phyloP scores from a whole-genome alignment of 2,329 filamentous ascomycete genomes.

The Alternaria panax region DNA sequence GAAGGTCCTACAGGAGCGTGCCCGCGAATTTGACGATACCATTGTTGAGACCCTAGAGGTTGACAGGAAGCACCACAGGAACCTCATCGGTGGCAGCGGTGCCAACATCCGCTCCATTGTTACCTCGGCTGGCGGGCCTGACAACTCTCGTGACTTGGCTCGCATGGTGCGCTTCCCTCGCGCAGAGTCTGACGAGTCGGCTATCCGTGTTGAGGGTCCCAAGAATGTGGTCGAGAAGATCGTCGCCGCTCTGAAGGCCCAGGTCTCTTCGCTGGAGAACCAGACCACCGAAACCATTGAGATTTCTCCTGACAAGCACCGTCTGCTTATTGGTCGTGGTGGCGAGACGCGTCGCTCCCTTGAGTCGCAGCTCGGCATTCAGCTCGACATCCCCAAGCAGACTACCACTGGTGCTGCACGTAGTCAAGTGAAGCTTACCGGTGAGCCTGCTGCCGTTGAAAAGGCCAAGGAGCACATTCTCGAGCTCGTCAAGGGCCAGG shows the following conservation, averaged over 20 bases:
- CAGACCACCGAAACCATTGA: conserved; percentile 81
- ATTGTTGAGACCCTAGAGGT: conserved; percentile 83
- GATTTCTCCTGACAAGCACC: conserved; percentile 87
- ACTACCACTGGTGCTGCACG: conserved; percentile 71
- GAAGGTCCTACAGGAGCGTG: conserved; percentile 87
- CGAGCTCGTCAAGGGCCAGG: conserved; percentile 80
- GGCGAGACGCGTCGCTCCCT: conserved; percentile 86
- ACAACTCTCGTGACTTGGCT: conserved; percentile 81
- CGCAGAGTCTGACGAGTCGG: conserved; percentile 79
- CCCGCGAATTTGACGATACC: conserved; percentile 88
- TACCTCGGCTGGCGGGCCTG: conserved; percentile 84
- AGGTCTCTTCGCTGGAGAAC: conserved; percentile 83
- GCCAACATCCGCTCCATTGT: conserved; percentile 87
- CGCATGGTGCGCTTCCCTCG: conserved; percentile 95
- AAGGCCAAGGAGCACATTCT: conserved; percentile 87
- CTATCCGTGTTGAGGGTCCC: conserved; percentile 87
- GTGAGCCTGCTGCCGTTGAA: conserved; percentile 78
- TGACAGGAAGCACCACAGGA: conserved; percentile 92
- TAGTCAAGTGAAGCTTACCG: conserved; percentile 85
- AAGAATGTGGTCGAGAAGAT: conserved; percentile 88
- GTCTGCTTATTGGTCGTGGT: conserved; percentile 87
- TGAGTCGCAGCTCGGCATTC: conserved; percentile 84
- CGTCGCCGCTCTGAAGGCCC: conserved; percentile 77
- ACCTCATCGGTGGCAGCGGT: conserved; percentile 86
- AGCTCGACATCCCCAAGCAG: conserved; percentile 90